Evolutionary conservation across 2,329 filamentous ascomycete species (phyloP).

Genomic region (Diaporthe humulicola): DNA sequence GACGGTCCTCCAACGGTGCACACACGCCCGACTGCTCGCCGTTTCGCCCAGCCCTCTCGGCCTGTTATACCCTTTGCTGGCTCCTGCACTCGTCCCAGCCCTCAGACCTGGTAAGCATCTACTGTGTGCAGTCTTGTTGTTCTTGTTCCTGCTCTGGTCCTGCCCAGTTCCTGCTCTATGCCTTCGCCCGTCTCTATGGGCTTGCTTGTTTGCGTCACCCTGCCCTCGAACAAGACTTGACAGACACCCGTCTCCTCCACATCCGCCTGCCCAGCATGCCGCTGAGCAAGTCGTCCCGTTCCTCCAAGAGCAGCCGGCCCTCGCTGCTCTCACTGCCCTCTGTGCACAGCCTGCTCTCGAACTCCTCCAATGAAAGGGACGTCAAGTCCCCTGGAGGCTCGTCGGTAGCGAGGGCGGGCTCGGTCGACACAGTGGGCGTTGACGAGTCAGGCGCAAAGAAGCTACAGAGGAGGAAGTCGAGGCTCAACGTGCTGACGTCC

Average conservation of each 20-base stretch:
- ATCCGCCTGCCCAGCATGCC: constrained; percentile 38
- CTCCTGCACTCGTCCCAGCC: constrained; percentile 4
- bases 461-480: constrained; percentile 37
- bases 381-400: constrained; percentile 26
- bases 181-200: constrained; percentile 9
- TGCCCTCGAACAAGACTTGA: constrained; percentile 21
- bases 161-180: constrained; percentile 8
- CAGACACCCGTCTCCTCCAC: constrained; percentile 8
- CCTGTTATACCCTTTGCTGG: constrained; percentile 32
- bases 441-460: constrained; percentile 28
- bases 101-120: constrained; percentile 13
- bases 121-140: background rate
- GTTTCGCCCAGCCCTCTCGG: constrained; percentile 14
- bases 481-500: constrained; percentile 39
- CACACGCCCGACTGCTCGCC: constrained; percentile 1
- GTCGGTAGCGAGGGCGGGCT: constrained; percentile 23
- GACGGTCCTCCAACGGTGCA: constrained; percentile 33
- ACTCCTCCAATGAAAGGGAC: constrained; percentile 32
- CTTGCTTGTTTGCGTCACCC: constrained; percentile 2
- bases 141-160: background rate
- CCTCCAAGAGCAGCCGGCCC: constrained; percentile 37
- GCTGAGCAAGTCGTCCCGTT: constrained; percentile 41
- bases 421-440: constrained; percentile 12
- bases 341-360: constrained; percentile 34
- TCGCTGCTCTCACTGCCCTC: constrained; percentile 39